phyloP scores from a whole-genome alignment of 2,329 filamentous ascomycete genomes.

The Raffaelea albimanens region DNA sequence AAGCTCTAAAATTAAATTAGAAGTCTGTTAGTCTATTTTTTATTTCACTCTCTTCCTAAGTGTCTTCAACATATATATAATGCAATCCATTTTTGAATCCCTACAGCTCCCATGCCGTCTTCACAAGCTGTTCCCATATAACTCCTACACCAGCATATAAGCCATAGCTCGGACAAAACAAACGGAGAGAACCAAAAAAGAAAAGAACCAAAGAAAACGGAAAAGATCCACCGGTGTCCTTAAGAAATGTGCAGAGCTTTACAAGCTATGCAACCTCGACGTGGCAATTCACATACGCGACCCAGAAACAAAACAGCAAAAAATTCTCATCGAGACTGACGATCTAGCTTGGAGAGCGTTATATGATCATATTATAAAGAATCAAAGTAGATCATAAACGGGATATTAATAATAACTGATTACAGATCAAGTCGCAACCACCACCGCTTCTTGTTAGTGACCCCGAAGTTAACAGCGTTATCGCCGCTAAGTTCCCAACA shows the following conservation, averaged over 20 bases:
- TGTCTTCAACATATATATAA: background rate
- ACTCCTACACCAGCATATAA: no score
- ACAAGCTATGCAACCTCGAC: background rate
- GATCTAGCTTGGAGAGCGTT: background rate
- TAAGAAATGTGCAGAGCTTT: background rate
- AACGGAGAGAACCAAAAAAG: background rate
- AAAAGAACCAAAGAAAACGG: background rate
- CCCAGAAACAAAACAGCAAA: background rate
- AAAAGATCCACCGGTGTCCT: background rate
- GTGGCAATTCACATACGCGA: background rate
- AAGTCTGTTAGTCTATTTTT: no score
- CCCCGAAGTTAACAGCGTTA: no score
- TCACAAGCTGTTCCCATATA: no score
- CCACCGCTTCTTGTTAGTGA: no score
- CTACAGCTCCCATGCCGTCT: background rate
- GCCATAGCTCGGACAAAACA: no score
- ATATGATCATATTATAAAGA: background rate
- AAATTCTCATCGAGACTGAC: background rate
- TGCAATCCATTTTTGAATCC: background rate
- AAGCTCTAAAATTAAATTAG: no score
- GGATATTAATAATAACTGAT: no score
- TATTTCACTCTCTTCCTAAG: background rate
- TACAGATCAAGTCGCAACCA: no score
- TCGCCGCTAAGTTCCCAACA: background rate
- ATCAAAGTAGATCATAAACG: no score